Base-by-base conservation (phyloP, 1,139 yeast species). In the Saccharomyces uvarum region DNA sequence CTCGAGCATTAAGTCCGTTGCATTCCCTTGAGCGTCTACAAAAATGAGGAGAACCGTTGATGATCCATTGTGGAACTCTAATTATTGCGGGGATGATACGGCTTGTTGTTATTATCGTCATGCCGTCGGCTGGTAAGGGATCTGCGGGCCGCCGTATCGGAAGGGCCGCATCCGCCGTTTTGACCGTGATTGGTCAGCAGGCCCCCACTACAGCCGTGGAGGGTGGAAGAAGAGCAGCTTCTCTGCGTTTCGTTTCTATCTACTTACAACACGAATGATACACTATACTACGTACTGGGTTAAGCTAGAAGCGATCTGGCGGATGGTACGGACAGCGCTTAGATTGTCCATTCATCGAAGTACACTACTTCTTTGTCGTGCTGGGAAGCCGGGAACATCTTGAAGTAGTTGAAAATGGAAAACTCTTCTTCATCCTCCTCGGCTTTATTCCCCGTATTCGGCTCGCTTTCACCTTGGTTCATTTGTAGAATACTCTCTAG, bases 401-500 rank as follows among this genome's bases (percentile, higher is more conserved):
- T 69, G 47, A 65, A 63, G 48, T 69, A 64, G 53, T 70, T 69
- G 59, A 72, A 73, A 21, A 73, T 65, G 0, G 77, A 74, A 53
- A 74, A 75, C 4, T 68, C 72, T 48, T 50, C 52, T 3, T 65
- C 68, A 14, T 63, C 63, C 2, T 63, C 49, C 41, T 61, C 56
- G 13, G 54, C 63, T 29, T 61, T 65, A 11, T 33, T 16, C 31
- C 60, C 50, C 19, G 44, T 41, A 3, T 49, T 29, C 26, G 29
- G 47, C 13, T 54, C 55, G 4, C 53, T 59, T 11, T 57, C 59
- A 16, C 63, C 58, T 27, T 62, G 62, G 48, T 63, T 70, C 65
- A 73, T 59, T 55, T 73, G 75, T 21, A 71, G 59, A 4, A 74
- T 70, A 53, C 76, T 73, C 57, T 76, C 83, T 75, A 84, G 76